phyloP scores from a whole-genome alignment of 768 basidiomycete genomes.

The Termitomyces sp. region DNA sequence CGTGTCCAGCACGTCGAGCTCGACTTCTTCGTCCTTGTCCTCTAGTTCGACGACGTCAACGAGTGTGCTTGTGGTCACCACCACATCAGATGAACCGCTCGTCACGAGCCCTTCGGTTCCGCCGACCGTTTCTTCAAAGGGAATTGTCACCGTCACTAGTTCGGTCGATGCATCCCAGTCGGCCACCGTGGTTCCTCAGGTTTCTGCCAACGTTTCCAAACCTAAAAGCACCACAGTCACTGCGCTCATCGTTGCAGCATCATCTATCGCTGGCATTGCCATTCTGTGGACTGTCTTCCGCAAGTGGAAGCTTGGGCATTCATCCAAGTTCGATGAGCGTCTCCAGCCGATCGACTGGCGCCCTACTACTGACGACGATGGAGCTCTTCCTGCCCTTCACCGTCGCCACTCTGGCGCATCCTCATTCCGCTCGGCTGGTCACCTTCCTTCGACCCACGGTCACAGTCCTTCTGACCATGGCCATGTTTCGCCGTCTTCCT shows the following conservation, averaged over 20 bases:
- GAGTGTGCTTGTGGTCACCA: slow-evolving; percentile 8
- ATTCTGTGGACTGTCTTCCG: slow-evolving; percentile 89
- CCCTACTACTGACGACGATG: slow-evolving; percentile 53
- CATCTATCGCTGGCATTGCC: slow-evolving; percentile 61
- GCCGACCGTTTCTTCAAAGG: slow-evolving; percentile 15
- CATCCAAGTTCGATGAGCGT: slow-evolving; percentile 76
- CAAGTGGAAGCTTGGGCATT: slow-evolving; percentile 87
- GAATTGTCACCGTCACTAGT: slow-evolving; percentile 25
- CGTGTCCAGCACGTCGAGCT: slow-evolving; percentile 10
- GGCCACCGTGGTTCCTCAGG: slow-evolving; percentile 23
- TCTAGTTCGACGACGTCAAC: slow-evolving; percentile 4
- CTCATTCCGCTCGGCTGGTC: slow-evolving; percentile 63
- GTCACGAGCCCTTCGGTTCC: slow-evolving; percentile 18
- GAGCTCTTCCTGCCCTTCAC: slow-evolving; percentile 46
- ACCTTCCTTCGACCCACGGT: slow-evolving; percentile 26
- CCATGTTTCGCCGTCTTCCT: slow-evolving; percentile 27
- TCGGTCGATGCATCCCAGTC: slow-evolving; percentile 26
- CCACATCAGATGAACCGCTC: slow-evolving; percentile 16
- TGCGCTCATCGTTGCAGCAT: slow-evolving; percentile 66
- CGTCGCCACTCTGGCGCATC: slow-evolving; percentile 56
- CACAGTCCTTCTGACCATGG: slow-evolving; percentile 27
- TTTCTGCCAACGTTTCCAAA: slow-evolving; percentile 23
- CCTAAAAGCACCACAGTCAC: slow-evolving; percentile 46
- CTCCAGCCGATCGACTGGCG: slow-evolving; percentile 90
- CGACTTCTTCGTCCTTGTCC: not conserved